phyloP scores from a whole-genome alignment of 2,329 filamentous ascomycete species.

The Ophiostoma ips region DNA sequence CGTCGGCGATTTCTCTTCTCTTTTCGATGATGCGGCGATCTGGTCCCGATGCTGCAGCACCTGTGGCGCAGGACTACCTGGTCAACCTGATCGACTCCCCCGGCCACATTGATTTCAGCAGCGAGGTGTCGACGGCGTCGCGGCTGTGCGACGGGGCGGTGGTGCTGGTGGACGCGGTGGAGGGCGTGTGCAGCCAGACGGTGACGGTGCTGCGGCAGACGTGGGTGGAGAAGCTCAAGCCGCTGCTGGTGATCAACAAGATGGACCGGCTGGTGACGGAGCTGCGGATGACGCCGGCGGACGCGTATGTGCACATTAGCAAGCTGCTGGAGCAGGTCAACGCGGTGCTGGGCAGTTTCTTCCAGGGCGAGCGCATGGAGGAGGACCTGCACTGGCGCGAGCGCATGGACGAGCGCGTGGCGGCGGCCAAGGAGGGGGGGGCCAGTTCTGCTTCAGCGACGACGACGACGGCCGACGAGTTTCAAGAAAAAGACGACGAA shows the following conservation, averaged over 20 bases:
- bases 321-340: slow-evolving; percentile 93
- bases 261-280: slow-evolving; percentile 92
- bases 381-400: slow-evolving; percentile 95
- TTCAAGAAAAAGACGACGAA: slow-evolving; percentile 86
- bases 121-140: slow-evolving; percentile 91
- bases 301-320: slow-evolving; percentile 80
- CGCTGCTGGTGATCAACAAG: slow-evolving; percentile 92
- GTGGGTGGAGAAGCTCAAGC: slow-evolving; percentile 92
- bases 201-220: slow-evolving; percentile 91
- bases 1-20: slow-evolving; percentile 89
- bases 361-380: slow-evolving; percentile 96
- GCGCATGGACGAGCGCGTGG: slow-evolving; percentile 74
- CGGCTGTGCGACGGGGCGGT: slow-evolving; percentile 88
- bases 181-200: slow-evolving; percentile 96
- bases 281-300: slow-evolving; percentile 78
- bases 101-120: slow-evolving; percentile 97
- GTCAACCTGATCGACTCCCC: slow-evolving; percentile 97
- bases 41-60: slow-evolving; percentile 45
- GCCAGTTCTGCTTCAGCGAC: slow-evolving; percentile 36
- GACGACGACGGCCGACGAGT: slow-evolving; percentile 55
- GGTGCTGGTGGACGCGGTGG: slow-evolving; percentile 88
- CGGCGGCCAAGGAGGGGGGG: slow-evolving; percentile 34
- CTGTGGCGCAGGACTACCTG: slow-evolving; percentile 74
- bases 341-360: slow-evolving; percentile 92
- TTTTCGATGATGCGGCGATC: slow-evolving; percentile 79